Conservation (phyloP, 2,329 filamentous ascomycete species). For the Cercospora nicotianae region DNA sequence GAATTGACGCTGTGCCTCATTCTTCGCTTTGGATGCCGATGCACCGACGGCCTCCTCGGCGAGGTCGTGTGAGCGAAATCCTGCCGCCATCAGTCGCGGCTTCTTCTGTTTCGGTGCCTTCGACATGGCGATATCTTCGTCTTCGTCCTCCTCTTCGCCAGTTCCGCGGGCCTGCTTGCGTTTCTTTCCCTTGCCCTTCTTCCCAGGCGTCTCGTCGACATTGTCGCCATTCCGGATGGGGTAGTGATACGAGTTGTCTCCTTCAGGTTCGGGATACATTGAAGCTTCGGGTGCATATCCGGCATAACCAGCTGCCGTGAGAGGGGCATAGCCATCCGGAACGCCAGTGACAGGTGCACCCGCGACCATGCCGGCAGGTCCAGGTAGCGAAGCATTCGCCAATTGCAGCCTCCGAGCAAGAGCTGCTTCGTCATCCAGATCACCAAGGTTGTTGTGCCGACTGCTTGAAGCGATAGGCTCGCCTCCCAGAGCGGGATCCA, state of each 20-base stretch:
- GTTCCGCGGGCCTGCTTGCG: constrained; percentile 21
- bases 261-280: constrained; percentile 36
- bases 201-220: constrained; percentile 31
- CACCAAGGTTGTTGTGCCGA: constrained; percentile 15
- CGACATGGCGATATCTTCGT: constrained; percentile 40
- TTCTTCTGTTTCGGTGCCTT: constrained; percentile 39
- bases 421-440: constrained; percentile 32
- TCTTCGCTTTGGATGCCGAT: constrained; percentile 40
- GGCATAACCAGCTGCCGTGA: constrained; percentile 31
- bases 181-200: constrained; percentile 27
- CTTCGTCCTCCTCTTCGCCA: constrained; percentile 34
- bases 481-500: constrained; percentile 41
- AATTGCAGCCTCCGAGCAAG: constrained; percentile 35
- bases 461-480: constrained; percentile 14
- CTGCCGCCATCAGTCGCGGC: constrained; percentile 37
- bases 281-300: constrained; percentile 34
- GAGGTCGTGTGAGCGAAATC: constrained; percentile 36
- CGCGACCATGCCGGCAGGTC: constrained; percentile 34
- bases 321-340: constrained; percentile 38
- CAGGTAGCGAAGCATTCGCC: constrained; percentile 34
- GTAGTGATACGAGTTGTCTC: constrained; percentile 32
- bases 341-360: constrained; percentile 27
- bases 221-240: constrained; percentile 30
- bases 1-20: constrained; percentile 49
- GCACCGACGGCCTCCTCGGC: constrained; percentile 31